These are phyloP conservation scores for Botrytis sinoallii DNA, from an alignment of 2,329 filamentous ascomycete species.

Conservation along the genomic window DNA sequence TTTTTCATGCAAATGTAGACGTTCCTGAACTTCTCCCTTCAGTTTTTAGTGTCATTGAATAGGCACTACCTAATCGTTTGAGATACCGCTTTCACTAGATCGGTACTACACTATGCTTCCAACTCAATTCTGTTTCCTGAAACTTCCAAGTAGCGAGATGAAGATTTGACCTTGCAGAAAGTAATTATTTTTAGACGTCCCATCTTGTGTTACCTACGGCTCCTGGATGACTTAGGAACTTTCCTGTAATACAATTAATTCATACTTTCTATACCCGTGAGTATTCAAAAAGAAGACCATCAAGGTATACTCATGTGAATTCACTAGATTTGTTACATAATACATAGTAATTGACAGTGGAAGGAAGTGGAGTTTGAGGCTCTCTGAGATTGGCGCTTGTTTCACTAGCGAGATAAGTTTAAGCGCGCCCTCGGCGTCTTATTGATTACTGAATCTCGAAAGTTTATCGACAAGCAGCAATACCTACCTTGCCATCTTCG, in stretches of 20 bases:
- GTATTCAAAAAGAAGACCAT: background rate
- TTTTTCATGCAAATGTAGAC: no score
- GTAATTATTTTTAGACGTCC: background rate
- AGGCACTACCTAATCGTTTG: background rate
- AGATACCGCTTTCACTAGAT: background rate
- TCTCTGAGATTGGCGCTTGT: background rate
- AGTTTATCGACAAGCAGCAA: slow-evolving; percentile 9
- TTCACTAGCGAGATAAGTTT: background rate
- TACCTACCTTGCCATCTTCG: slow-evolving; percentile 3
- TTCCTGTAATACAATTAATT: background rate
- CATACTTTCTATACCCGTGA: background rate
- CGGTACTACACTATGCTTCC: no score
- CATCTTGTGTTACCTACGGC: background rate
- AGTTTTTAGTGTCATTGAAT: background rate
- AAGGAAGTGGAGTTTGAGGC: background rate
- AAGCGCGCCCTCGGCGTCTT: slow-evolving; percentile 2
- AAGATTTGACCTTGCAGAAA: no score
- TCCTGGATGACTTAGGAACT: background rate
- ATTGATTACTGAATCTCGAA: slow-evolving; percentile 2
- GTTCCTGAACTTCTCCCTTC: background rate
- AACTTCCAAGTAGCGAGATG: background rate
- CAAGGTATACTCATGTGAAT: no score
- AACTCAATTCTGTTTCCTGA: background rate
- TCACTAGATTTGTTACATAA: background rate
- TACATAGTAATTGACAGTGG: background rate